These are phyloP conservation scores for Aureococcus anophagefferens DNA, from an alignment of 108 stramenopile species.

Conservation along the genomic window DNA sequence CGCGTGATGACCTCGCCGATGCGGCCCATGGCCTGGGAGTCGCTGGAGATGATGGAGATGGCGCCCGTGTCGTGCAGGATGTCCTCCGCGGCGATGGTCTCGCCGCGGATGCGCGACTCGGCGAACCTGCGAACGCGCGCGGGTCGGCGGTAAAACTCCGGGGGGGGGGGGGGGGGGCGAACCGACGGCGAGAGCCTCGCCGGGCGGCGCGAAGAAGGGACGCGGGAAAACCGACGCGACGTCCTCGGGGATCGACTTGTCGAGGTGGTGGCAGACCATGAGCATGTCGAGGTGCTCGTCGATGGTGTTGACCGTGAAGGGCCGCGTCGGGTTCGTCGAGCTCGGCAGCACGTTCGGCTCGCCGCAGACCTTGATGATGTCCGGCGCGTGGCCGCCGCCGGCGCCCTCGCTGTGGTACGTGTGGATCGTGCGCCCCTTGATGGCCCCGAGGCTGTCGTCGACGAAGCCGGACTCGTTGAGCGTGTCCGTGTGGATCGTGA, in stretches of 20 bases:
- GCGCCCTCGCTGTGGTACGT: constrained; percentile 87
- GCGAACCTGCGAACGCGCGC: constrained; percentile 58
- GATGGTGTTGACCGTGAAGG: constrained; percentile 90
- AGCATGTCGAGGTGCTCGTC: constrained; percentile 99
- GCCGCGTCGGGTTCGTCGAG: constrained; percentile 92
- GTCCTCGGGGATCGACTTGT: constrained; percentile 80
- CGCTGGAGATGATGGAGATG: constrained; percentile 79
- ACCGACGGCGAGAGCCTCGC: too few species aligned
- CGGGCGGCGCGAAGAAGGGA: too few species aligned
- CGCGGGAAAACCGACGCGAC: too few species aligned
- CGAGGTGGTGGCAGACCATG: constrained; percentile 91
- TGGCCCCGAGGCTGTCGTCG: constrained; percentile 79
- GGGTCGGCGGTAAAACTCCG: not conserved
- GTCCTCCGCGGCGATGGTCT: constrained; percentile 96
- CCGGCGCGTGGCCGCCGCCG: constrained; percentile 92
- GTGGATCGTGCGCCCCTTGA: constrained; percentile 89
- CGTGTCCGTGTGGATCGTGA: constrained; percentile 97
- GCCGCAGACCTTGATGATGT: constrained; percentile 91
- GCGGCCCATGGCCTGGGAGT: constrained; percentile 93
- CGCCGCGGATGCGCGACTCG: constrained; percentile 86
- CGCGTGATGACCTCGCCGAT: constrained; percentile 93
- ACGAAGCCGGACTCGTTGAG: constrained; percentile 90
- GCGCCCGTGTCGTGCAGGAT: constrained; percentile 94
- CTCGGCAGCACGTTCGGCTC: constrained; percentile 80
- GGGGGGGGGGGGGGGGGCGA: too few species aligned